A percentile compares a stretch with the other conserved stretches of the same genome.
Conservation (phyloP, 2,329 filamentous ascomycete genomes). For the Fusarium goolgardi region DNA sequence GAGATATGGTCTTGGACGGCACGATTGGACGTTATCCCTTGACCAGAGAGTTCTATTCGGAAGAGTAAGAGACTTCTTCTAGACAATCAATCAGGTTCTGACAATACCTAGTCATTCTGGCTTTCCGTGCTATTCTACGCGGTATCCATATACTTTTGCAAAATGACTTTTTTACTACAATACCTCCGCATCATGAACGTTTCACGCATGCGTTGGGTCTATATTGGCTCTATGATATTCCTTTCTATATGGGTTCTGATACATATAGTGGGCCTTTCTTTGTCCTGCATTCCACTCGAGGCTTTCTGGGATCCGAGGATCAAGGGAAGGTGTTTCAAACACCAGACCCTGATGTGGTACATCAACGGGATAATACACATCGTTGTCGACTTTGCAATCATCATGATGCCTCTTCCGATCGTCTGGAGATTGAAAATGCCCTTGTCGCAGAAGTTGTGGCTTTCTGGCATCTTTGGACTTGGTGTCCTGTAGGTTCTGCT, state of each 20-base stretch:
- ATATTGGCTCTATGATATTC: not conserved
- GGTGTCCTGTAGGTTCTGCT: conserved; percentile 26
- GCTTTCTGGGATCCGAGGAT: conserved; percentile 28
- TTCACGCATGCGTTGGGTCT: conserved; percentile 24
- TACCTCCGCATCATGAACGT: conserved; percentile 37
- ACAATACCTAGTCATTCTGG: conserved; percentile 29
- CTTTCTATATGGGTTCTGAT: not conserved
- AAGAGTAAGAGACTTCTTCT: not conserved
- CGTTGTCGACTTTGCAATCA: conserved; percentile 26
- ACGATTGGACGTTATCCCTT: conserved; percentile 17
- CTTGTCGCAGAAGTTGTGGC: conserved; percentile 14
- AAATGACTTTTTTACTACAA: conserved; percentile 35
- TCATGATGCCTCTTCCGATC: conserved; percentile 30
- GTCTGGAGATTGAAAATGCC: conserved; percentile 31
- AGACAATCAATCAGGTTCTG: rapidly evolving
- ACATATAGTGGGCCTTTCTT: not conserved
- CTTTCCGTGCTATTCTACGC: conserved; percentile 34
- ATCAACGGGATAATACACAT: conserved; percentile 27
- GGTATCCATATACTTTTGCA: conserved; percentile 2
- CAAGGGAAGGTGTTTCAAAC: conserved; percentile 4
- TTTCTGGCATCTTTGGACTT: conserved; percentile 28
- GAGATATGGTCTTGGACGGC: conserved; percentile 30
- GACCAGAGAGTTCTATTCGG: not conserved
- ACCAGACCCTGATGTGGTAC: conserved; percentile 6
- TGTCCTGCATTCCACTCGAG: conserved; percentile 19